Evolutionary conservation across 345 rosid species (phyloP).

Genomic region (Eucalyptus rudis): DNA sequence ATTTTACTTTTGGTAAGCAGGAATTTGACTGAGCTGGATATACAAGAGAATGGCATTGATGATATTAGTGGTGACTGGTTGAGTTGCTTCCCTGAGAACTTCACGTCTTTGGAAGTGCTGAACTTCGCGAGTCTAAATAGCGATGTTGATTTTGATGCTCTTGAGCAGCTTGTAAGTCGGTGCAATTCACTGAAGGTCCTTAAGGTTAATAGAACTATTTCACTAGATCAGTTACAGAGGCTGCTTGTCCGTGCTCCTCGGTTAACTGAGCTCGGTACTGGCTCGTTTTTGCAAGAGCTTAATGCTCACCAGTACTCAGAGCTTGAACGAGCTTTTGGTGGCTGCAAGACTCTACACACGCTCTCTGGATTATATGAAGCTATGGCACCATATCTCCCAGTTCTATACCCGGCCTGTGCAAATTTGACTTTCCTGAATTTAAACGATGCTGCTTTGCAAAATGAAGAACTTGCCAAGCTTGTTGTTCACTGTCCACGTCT

Average conservation of each 20-base stretch:
- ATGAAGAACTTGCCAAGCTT: conserved; percentile 38
- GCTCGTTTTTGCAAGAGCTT: conserved; percentile 38
- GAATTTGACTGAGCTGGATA: conserved; percentile 54
- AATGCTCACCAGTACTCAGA: conserved; percentile 12
- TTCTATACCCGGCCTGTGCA: conserved; percentile 25
- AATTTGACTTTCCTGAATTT: conserved; percentile 50
- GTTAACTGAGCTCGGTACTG: conserved; percentile 51
- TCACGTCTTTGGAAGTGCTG: conserved; percentile 40
- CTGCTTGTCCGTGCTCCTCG: conserved; percentile 38
- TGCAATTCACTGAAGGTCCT: conserved; percentile 42
- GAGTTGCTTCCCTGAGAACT: conserved; percentile 50
- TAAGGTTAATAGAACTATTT: conserved; percentile 32
- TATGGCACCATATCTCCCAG: conserved; percentile 23
- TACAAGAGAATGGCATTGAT: conserved; percentile 52
- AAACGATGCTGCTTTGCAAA: conserved; percentile 39
- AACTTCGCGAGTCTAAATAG: conserved; percentile 38
- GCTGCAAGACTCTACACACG: conserved; percentile 32
- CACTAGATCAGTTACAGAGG: conserved; percentile 38
- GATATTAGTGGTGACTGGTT: conserved; percentile 52
- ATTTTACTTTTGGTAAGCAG: conserved; percentile 14
- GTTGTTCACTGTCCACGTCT: conserved; percentile 45
- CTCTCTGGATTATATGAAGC: conserved; percentile 61
- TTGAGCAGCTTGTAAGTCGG: conserved; percentile 48
- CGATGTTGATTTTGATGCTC: conserved; percentile 41
- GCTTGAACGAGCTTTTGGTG: conserved; percentile 25